Base-by-base conservation (phyloP, 164 flowering plant genomes). In the Magnolia changhungtana region DNA sequence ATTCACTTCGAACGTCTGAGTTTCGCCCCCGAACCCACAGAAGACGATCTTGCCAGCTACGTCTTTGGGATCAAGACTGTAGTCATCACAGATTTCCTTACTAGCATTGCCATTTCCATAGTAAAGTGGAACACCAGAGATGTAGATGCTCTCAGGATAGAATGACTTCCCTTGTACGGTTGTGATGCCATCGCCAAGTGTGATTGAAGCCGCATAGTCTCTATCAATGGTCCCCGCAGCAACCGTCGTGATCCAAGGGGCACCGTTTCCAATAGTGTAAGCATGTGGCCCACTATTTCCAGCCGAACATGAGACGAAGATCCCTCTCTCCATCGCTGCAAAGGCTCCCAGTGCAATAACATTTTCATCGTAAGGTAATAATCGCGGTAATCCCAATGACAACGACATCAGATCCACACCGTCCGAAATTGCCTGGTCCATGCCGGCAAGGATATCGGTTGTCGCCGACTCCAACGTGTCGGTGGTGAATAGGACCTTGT, bases 31-130 rank as follows among this genome's bases (percentile, higher is more conserved):
- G 58, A 50, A 74, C 49, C 78, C 78, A 11, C 86, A 80, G 71
- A 78, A 72, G 4, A 82, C 45, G 7, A 78, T 65, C 61, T 65
- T 65, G 8, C 70, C 77, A 20, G 45, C 11, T 29, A 75, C 71
- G 7, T 75, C 77, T 50, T 65, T 50, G 5, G 71, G 63, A 61
- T 67, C 69, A 18, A 74, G 69, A 7, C 69, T 29, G 37, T 74
- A 31, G 58, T 7, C n/a, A 49, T 63, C n/a, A 16, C 76, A 74
- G 45, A 31, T n/a, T 55, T 63, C 76, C 65, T 72, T 68, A 55
- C 83, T 79, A 52, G 69, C 24, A 31, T 84, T 86, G 18, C 80
- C 85, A 31, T 72, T 21, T n/a, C 84, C 86, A 27, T 67, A 84
- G 73, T 84, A 86, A 8, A 86, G 45, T 7, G 83, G 78, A 29